Conservation (phyloP, 2,329 filamentous ascomycete genomes). For the Biscogniauxia marginata region DNA sequence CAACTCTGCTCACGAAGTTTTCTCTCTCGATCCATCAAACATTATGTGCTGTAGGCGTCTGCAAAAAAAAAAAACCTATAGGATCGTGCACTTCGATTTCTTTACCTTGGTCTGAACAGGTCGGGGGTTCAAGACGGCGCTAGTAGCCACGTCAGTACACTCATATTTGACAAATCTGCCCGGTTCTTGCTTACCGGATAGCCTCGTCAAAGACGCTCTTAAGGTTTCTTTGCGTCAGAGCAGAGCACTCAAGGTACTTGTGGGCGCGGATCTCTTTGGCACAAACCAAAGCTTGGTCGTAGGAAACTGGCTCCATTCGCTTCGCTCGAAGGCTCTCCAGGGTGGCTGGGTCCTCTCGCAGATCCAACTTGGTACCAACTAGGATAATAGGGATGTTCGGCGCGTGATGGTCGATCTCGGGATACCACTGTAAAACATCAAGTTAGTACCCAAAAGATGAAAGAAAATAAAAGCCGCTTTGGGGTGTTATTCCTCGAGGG, state of each 20-base stretch:
- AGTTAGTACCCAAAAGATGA: slow-evolving; percentile 10
- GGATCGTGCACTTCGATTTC: slow-evolving; percentile 67
- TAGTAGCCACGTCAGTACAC: slow-evolving; percentile 34
- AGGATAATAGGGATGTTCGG: slow-evolving; percentile 95
- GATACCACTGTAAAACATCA: slow-evolving; percentile 70
- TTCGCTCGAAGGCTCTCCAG: slow-evolving; percentile 81
- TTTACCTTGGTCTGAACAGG: slow-evolving; percentile 58
- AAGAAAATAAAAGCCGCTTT: neutral
- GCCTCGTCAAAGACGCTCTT: slow-evolving; percentile 99
- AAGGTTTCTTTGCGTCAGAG: slow-evolving; percentile 90
- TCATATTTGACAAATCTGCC: slow-evolving; percentile 24
- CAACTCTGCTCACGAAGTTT: slow-evolving; percentile 29
- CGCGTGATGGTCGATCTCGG: slow-evolving; percentile 95
- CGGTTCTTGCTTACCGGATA: slow-evolving; percentile 70
- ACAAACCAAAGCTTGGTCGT: slow-evolving; percentile 84
- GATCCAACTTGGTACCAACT: slow-evolving; percentile 94
- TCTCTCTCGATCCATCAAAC: slow-evolving; percentile 25
- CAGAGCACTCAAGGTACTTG: slow-evolving; percentile 98
- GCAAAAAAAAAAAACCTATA: slow-evolving; percentile 52
- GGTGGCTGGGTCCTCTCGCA: slow-evolving; percentile 84
- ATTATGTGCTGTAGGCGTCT: slow-evolving; percentile 19
- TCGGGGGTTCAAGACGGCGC: slow-evolving; percentile 70
- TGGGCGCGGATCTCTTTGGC: slow-evolving; percentile 94
- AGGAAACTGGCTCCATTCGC: slow-evolving; percentile 96
- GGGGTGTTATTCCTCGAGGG: neutral